These are phyloP conservation scores for Clarkia xantiana DNA, from an alignment of 345 rosid genomes.

Conservation along the genomic window DNA sequence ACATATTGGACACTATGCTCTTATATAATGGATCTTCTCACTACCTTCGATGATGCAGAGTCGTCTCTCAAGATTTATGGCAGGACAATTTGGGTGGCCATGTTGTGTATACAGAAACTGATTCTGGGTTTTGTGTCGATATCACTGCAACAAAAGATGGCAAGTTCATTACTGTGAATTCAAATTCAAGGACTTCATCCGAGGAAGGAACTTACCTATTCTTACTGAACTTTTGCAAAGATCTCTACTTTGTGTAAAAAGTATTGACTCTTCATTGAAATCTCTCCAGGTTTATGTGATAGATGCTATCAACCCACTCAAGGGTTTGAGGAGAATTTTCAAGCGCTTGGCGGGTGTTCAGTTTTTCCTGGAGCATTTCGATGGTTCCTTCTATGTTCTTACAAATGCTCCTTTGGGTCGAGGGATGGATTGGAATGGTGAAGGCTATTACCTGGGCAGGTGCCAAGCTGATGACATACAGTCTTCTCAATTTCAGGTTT, in stretches of 20 bases:
- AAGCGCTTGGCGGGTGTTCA: constrained; percentile 52
- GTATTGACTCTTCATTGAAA: not conserved
- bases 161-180: constrained; percentile 85
- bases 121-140: constrained; percentile 73
- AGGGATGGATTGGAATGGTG: constrained; percentile 18
- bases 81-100: constrained; percentile 25
- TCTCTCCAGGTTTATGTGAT: constrained; percentile 54
- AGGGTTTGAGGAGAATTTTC: constrained; percentile 37
- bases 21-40: constrained; percentile 9
- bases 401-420: constrained; percentile 51
- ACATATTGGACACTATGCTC: too few relatives aligned
- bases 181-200: constrained; percentile 88
- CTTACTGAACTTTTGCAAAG: constrained; percentile 9
- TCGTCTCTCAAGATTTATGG: constrained; percentile 43
- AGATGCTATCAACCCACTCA: constrained; percentile 38
- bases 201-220: constrained; percentile 62
- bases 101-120: constrained; percentile 38
- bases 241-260: not conserved
- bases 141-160: constrained; percentile 89
- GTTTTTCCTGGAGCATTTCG: constrained; percentile 70
- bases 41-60: constrained; percentile 26
- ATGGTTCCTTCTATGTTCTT: constrained; percentile 53
- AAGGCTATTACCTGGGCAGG: constrained; percentile 48
- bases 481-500: constrained; percentile 48
- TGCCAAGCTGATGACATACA: constrained; percentile 36